Evolutionary conservation across 768 basidiomycete species (phyloP).

Genomic region (Mycena kentingensis): DNA sequence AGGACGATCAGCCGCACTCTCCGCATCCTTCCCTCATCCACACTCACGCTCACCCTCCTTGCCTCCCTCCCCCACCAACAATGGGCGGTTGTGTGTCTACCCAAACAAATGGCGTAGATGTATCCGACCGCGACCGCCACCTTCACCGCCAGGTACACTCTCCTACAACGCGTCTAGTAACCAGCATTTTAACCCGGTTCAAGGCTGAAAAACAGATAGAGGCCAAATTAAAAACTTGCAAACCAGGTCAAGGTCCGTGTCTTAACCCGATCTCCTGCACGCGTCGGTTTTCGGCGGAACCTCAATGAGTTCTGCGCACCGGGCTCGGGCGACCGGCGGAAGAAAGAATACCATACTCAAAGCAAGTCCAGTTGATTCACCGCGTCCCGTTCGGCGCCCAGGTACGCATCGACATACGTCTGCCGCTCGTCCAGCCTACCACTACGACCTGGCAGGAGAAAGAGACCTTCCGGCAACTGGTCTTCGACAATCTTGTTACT

Average conservation of each 20-base stretch:
- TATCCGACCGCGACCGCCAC: slow-evolving; percentile 68
- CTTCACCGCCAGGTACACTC: slow-evolving; percentile 66
- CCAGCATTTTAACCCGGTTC: too few relatives aligned
- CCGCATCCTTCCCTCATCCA: neutral
- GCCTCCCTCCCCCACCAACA: neutral
- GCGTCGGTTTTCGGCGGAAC: slow-evolving; percentile 1
- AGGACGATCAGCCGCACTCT: too few relatives aligned
- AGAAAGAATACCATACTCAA: slow-evolving; percentile 93
- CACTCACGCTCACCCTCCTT: neutral
- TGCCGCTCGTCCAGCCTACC: neutral
- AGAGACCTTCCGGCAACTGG: slow-evolving; percentile 87
- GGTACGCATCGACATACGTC: slow-evolving; percentile 53
- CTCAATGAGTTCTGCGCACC: slow-evolving; percentile 74
- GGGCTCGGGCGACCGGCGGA: slow-evolving; percentile 90
- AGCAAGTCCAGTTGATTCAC: slow-evolving; percentile 99
- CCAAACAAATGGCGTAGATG: slow-evolving; percentile 44
- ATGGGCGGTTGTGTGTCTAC: slow-evolving; percentile 87
- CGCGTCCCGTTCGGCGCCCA: slow-evolving; percentile 75
- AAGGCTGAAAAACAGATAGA: slow-evolving; percentile 78
- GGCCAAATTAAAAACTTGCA: slow-evolving; percentile 73
- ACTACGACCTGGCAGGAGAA: slow-evolving; percentile 62
- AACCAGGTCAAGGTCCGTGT: slow-evolving; percentile 70
- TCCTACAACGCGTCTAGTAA: too few relatives aligned
- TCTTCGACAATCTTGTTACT: slow-evolving; percentile 88
- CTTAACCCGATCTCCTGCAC: neutral